Conservation (phyloP, 1,139 yeast species). For the Debaryomyces robertsiae region DNA sequence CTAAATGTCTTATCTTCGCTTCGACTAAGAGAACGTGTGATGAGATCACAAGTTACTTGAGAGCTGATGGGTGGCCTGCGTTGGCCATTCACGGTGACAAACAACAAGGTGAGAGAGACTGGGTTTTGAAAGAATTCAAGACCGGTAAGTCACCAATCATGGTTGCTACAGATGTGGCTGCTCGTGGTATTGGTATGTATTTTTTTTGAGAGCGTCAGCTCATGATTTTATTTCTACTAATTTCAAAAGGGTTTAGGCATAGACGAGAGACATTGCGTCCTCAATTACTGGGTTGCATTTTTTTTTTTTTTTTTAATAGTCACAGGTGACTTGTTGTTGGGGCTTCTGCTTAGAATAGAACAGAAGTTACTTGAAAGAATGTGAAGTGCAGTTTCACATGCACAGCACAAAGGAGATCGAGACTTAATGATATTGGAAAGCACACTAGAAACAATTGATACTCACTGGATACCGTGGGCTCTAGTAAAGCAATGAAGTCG, state of each 20-base stretch:
- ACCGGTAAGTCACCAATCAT: slow-evolving; percentile 90
- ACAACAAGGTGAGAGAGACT: slow-evolving; percentile 96
- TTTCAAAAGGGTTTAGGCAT: slow-evolving; percentile 10
- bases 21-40: slow-evolving; percentile 98
- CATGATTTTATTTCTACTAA: slow-evolving; percentile 9
- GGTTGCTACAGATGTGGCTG: slow-evolving; percentile 99
- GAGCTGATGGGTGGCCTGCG: slow-evolving; percentile 99
- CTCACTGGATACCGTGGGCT: slow-evolving; percentile 11
- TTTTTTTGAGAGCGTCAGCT: slow-evolving; percentile 18
- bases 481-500: slow-evolving; percentile 6
- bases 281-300: slow-evolving; percentile 3
- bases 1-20: slow-evolving; percentile 85
- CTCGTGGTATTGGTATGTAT: slow-evolving; percentile 99
- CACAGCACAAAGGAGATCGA: slow-evolving; percentile 11
- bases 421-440: slow-evolving; percentile 12
- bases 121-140: slow-evolving; percentile 94
- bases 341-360: slow-evolving; percentile 7
- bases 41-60: slow-evolving; percentile 85
- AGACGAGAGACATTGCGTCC: slow-evolving; percentile 7
- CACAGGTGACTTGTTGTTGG: slow-evolving; percentile 1
- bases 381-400: slow-evolving; percentile 8
- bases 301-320: slow-evolving; percentile 7
- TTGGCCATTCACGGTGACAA: slow-evolving; percentile 99
- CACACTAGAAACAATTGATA: slow-evolving; percentile 7
- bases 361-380: slow-evolving; percentile 9